These are phyloP conservation scores for Letharia lupina DNA, from an alignment of 495 filamentous ascomycete species.

Conservation along the genomic window DNA sequence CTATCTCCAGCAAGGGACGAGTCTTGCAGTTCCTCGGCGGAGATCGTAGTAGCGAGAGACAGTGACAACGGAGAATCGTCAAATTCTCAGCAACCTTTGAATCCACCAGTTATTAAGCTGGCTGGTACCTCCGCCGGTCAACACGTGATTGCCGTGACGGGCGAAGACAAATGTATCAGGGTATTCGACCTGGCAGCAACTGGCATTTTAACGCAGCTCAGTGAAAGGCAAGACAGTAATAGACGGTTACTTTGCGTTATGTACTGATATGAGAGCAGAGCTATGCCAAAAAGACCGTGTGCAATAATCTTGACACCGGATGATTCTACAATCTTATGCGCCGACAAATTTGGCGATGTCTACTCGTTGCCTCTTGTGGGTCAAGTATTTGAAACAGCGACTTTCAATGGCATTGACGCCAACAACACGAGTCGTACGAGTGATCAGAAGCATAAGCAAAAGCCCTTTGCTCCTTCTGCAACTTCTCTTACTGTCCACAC, in stretches of 20 bases:
- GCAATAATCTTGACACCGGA: constrained; percentile 61
- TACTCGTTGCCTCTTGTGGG: constrained; percentile 72
- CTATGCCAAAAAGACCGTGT: constrained; percentile 83
- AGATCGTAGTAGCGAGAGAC: constrained; percentile 22
- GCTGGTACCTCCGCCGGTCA: constrained; percentile 49
- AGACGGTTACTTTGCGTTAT: neutral
- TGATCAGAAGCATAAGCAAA: constrained; percentile 17
- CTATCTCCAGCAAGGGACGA: constrained; percentile 29
- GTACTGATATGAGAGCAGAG: constrained; percentile 39
- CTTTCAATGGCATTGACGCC: constrained; percentile 9
- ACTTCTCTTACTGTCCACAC: constrained; percentile 76
- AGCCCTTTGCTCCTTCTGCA: constrained; percentile 49
- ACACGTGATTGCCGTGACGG: constrained; percentile 68
- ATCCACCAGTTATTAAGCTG: constrained; percentile 32
- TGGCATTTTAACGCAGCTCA: constrained; percentile 58
- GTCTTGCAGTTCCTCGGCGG: constrained; percentile 21
- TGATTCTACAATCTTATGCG: constrained; percentile 61
- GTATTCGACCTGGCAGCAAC: constrained; percentile 60
- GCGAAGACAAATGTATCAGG: constrained; percentile 81
- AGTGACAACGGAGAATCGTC: constrained; percentile 25
- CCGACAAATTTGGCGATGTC: constrained; percentile 95
- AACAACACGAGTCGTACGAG: neutral
- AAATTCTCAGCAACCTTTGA: constrained; percentile 27
- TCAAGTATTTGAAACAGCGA: neutral
- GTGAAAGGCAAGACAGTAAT: constrained; percentile 50